Evolutionary conservation across 139 green algal species (phyloP).

Genomic region (Spirogloea muscicola): DNA sequence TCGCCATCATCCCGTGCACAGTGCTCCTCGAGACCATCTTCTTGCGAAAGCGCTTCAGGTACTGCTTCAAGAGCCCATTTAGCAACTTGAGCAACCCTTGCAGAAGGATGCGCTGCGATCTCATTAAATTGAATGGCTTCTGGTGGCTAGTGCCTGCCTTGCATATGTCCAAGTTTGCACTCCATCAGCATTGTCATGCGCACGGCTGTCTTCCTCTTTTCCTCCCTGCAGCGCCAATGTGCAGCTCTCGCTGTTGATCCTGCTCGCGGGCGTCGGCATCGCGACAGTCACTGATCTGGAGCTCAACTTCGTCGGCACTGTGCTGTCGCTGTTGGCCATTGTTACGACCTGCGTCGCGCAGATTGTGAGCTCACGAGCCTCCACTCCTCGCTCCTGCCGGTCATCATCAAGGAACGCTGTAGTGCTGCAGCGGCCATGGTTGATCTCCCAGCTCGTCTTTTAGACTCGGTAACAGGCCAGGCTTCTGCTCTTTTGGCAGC

Average conservation of each 20-base stretch:
- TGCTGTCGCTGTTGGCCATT: slow-evolving; percentile 41
- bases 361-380: no score
- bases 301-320: slow-evolving; percentile 50
- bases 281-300: slow-evolving; percentile 57
- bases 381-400: no score
- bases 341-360: slow-evolving; percentile 53
- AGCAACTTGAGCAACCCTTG: neutral
- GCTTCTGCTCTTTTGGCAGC: no score
- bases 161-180: no score
- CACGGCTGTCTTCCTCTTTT: neutral
- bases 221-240: slow-evolving; percentile 16
- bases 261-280: slow-evolving; percentile 49
- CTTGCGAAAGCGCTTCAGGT: slow-evolving; percentile 52
- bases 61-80: neutral
- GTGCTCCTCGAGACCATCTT: slow-evolving; percentile 49
- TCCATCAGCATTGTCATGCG: no score
- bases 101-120: no score
- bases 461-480: neutral
- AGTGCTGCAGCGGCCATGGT: no score
- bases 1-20: slow-evolving; percentile 58
- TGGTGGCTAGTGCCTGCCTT: no score
- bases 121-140: no score
- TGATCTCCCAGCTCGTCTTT: neutral
- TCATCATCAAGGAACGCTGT: no score
- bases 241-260: slow-evolving; percentile 34